phyloP scores from a whole-genome alignment of 441 rosid species.

The Pelargonium australe region DNA sequence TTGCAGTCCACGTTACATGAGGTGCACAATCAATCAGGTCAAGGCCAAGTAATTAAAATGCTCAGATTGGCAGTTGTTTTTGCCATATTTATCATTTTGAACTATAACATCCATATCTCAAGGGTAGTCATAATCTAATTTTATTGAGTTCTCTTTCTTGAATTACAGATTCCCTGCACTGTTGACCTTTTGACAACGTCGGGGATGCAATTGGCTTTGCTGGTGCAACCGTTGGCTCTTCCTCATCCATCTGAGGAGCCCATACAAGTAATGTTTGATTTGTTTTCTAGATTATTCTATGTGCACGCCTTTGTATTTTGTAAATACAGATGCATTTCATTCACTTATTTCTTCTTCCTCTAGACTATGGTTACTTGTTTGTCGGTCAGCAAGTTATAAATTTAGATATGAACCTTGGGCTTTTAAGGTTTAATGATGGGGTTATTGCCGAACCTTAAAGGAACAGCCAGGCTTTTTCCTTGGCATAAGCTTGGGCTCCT shows the following conservation, averaged over 20 bases:
- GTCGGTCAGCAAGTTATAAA: no score
- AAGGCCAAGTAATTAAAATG: constrained; percentile 5
- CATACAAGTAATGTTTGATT: constrained; percentile 41
- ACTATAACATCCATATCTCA: not conserved
- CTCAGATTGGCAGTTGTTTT: not conserved
- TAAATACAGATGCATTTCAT: not conserved
- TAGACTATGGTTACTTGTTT: no score
- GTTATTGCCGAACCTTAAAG: no score
- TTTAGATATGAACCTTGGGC: no score
- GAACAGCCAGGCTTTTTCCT: no score
- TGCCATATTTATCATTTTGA: not conserved
- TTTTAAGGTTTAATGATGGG: no score
- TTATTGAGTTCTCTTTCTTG: constrained; percentile 7
- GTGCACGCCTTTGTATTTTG: not conserved
- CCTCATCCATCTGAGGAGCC: constrained; percentile 83
- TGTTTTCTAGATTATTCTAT: constrained; percentile 5
- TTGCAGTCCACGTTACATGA: constrained; percentile 76
- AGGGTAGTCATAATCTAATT: constrained; percentile 5
- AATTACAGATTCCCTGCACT: constrained; percentile 66
- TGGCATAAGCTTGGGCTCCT: no score
- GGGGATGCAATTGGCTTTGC: constrained; percentile 67
- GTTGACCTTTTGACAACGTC: constrained; percentile 71
- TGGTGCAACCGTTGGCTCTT: constrained; percentile 76
- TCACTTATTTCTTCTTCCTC: not conserved
- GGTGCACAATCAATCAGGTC: constrained; percentile 82